Conservation (phyloP, 768 basidiomycete genomes). For the Flagelloscypha sp. region DNA sequence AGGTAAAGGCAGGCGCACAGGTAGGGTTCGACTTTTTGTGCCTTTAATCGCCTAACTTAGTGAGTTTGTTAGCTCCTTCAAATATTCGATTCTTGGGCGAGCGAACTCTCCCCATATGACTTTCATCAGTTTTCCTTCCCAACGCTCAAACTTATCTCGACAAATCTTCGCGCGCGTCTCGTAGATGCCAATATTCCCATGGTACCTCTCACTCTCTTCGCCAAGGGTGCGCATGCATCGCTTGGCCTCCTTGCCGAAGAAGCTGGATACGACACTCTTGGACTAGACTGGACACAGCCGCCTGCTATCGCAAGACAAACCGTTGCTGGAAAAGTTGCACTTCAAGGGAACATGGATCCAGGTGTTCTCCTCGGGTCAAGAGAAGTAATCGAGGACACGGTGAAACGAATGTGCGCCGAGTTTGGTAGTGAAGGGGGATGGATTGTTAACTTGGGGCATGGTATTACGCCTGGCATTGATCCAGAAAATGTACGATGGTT, state of each 20-base stretch:
- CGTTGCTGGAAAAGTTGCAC: conserved; percentile 52
- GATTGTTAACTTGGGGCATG: conserved; percentile 97
- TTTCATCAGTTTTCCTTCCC: conserved; percentile 82
- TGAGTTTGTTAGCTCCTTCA: conserved; percentile 64
- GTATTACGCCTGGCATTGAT: conserved; percentile 92
- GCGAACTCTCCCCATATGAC: conserved; percentile 84
- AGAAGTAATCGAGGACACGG: conserved; percentile 79
- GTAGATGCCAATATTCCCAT: conserved; percentile 39
- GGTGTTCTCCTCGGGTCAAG: conserved; percentile 75
- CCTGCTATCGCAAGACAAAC: conserved; percentile 59
- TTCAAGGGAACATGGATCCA: conserved; percentile 96
- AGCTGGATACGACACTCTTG: conserved; percentile 78
- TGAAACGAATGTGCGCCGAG: conserved; percentile 72
- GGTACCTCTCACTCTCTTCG: conserved; percentile 85
- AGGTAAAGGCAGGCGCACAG: conserved; percentile 94
- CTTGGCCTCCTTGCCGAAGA: conserved; percentile 50
- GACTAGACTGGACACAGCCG: conserved; percentile 88
- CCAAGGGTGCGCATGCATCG: conserved; percentile 85
- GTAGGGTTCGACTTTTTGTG: conserved; percentile 31
- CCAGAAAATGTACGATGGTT: conserved; percentile 91
- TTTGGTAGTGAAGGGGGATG: conserved; percentile 72
- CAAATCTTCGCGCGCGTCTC: conserved; percentile 56
- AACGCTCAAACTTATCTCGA: conserved; percentile 63
- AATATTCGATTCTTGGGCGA: conserved; percentile 96
- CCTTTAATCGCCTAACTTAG: neutral